Evolutionary conservation across 768 basidiomycete genomes (phyloP), one percentile per base, ranked within the genome.

Genomic region (Mycena latifolia): DNA sequence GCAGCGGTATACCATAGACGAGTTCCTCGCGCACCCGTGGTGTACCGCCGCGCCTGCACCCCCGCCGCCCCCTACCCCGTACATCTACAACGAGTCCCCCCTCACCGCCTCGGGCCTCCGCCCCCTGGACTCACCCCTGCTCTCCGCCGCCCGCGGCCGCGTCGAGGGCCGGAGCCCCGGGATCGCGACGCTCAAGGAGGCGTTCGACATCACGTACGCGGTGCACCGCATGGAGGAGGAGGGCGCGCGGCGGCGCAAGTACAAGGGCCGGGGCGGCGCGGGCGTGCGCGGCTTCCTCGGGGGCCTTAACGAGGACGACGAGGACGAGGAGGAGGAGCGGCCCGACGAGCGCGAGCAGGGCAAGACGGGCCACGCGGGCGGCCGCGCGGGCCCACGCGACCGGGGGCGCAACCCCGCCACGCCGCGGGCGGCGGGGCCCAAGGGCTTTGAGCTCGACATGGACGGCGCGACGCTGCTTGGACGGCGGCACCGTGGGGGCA

Each of bases 141-240:
- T 99, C 43, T 89, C 89, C 2, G 90, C 92, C 22, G 89, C 89
- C 2, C 90, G 91, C 48, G 90, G 91, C 15, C 85, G 88, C 22
- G 84, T 84, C 29, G 92, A 93, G 67, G 92, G 90, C 8, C 90
- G 94, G 45, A 98, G 97, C 55, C 98, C 98, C 3, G 96, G 98
- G 25, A 75, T 99, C 28, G 92, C 95, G 0, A 90, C 92, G 0
- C 89, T 99, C 77, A 99, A 98, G 75, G 98, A 99, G 76, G 96
- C 98, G 5, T 99, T 99, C 78, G 98, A 99, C 77, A 92, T 99
- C 74, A 97, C 98, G 2, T 98, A 98, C 77, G 97, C 98, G 5
- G 98, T 99, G 0, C 98, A 99, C 78, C 90, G 97, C 20, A 99
- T 99, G 97, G 97, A 98, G 76, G 98, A 99, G 78, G 98, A 99